These are phyloP conservation scores for Elsinoe australis DNA, from an alignment of 2,329 filamentous ascomycete species.

Conservation along the genomic window DNA sequence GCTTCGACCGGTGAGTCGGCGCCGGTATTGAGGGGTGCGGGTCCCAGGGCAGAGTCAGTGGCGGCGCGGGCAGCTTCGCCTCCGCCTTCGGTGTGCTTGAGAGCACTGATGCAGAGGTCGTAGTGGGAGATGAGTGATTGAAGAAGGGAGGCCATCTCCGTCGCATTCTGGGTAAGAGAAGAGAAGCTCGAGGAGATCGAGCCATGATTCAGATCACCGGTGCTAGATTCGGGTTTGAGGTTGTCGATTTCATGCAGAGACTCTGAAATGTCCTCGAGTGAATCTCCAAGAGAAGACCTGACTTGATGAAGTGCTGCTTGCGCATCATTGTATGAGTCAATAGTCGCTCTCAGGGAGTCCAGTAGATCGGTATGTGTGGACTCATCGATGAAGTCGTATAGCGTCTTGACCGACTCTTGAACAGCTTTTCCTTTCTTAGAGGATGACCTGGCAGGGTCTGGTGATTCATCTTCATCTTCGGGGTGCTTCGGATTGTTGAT, in stretches of 20 bases:
- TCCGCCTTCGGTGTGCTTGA: slow-evolving; percentile 72
- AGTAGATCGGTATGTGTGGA: slow-evolving; percentile 58
- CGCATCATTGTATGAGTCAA: slow-evolving; percentile 62
- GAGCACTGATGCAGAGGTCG: slow-evolving; percentile 83
- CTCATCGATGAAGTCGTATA: slow-evolving; percentile 73
- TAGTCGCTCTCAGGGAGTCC: slow-evolving; percentile 60
- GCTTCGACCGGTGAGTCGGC: slow-evolving; percentile 53
- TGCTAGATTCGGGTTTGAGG: slow-evolving; percentile 24
- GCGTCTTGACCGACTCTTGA: slow-evolving; percentile 44
- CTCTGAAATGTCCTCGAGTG: slow-evolving; percentile 52
- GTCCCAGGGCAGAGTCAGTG: slow-evolving; percentile 17
- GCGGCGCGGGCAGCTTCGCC: slow-evolving; percentile 40
- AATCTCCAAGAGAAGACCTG: slow-evolving; percentile 62
- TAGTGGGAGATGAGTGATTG: slow-evolving; percentile 80
- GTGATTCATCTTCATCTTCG: slow-evolving; percentile 36
- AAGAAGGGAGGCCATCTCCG: slow-evolving; percentile 73
- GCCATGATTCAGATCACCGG: slow-evolving; percentile 35
- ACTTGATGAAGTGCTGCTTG: slow-evolving; percentile 51
- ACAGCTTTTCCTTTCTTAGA: slow-evolving; percentile 16
- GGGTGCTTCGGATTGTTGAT: slow-evolving; percentile 49
- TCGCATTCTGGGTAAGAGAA: slow-evolving; percentile 62
- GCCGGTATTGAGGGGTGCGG: slow-evolving; percentile 22
- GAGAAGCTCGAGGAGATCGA: slow-evolving; percentile 42
- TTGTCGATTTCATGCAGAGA: slow-evolving; percentile 11
- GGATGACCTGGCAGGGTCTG: not conserved